Base-by-base conservation (phyloP, 306 rosid genomes). In the Carpinus viminea region DNA sequence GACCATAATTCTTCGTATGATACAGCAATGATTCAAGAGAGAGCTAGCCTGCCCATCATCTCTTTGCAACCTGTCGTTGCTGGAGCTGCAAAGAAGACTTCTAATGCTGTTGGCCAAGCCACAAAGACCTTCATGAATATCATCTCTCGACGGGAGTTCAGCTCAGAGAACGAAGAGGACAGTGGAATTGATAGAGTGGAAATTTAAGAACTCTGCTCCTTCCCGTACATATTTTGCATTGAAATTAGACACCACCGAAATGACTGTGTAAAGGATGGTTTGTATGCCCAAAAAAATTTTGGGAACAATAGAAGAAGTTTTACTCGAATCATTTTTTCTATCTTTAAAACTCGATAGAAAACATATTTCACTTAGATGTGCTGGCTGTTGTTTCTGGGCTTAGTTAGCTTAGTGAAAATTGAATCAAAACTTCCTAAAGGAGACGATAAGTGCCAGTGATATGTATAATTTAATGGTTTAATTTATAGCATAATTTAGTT, bases 61-160 rank as follows among this genome's bases (percentile, higher is more conserved):
- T 90, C 98, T 12, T 74, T 95, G 80, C 92, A 84, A 72, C 98
- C 96, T 18, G 96, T 84, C 38, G 98, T 95, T 59, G 93, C 83
- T 24, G 96, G 96, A 81, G 96, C 98, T 51, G 98, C 98, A 59
- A 92, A 88, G 87, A 92, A 93, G 90, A 95, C 98, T 57, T 82
- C 98, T 16, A 90, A 66, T 61, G 98, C 93, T 28, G 97, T 93
- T 54, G 93, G 98, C 53, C 77, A 73, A 75, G 99, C 97, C 31
- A 95, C 98, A 43, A 93, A 80, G 89, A 81, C 85, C 78, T 74
- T 93, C 72, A 82, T 93, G 74, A 88, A 90, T 76, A 86, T 90
- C 80, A 88, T 93, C 68, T 86, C 97, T 13, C 70, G 91, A 70
- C 85, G 83, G 74, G 88, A 92, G 70, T 71, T 52, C 72, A 55